A percentile compares a stretch with the other conserved stretches of the same genome.
phyloP scores from a whole-genome alignment of 2,329 filamentous ascomycete genomes.

The Apiospora phragmitis region DNA sequence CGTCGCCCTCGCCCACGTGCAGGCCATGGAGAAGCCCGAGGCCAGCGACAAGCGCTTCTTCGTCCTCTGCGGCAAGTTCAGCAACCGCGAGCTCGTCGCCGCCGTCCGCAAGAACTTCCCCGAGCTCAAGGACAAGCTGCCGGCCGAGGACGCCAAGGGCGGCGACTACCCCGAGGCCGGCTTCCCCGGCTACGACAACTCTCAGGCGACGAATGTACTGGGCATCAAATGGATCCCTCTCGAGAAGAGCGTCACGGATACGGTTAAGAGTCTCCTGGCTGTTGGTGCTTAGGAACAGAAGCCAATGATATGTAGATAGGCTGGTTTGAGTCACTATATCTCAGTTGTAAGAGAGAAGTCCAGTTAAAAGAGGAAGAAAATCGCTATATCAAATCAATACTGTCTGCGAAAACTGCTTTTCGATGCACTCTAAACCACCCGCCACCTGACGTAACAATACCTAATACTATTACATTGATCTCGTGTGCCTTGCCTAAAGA shows the following conservation, averaged over 20 bases:
- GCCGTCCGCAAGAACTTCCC: slow-evolving; percentile 50
- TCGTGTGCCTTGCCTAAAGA: background rate
- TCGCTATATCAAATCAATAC: background rate
- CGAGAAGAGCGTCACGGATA: slow-evolving; percentile 63
- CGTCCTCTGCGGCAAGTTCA: slow-evolving; percentile 47
- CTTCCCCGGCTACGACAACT: slow-evolving; percentile 58
- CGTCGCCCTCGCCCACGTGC: slow-evolving; percentile 53
- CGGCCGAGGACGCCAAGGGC: slow-evolving; percentile 43
- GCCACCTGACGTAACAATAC: background rate
- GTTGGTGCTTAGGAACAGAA: slow-evolving; percentile 28
- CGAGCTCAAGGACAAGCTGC: slow-evolving; percentile 48
- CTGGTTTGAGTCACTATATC: background rate
- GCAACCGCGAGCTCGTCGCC: slow-evolving; percentile 45
- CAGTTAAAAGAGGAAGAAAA: background rate
- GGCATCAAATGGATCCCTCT: slow-evolving; percentile 63
- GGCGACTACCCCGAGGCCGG: slow-evolving; percentile 42
- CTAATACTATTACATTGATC: slow-evolving; percentile 7
- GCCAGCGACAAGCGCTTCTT: slow-evolving; percentile 54
- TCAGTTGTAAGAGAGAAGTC: background rate
- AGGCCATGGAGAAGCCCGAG: slow-evolving; percentile 48
- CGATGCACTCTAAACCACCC: background rate
- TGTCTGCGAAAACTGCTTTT: background rate
- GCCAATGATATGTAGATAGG: background rate
- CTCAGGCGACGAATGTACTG: slow-evolving; percentile 57
- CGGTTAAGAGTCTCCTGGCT: slow-evolving; percentile 63